Evolutionary conservation across 2,329 filamentous ascomycete genomes (phyloP).

Genomic region (Scytalidium lignicola): DNA sequence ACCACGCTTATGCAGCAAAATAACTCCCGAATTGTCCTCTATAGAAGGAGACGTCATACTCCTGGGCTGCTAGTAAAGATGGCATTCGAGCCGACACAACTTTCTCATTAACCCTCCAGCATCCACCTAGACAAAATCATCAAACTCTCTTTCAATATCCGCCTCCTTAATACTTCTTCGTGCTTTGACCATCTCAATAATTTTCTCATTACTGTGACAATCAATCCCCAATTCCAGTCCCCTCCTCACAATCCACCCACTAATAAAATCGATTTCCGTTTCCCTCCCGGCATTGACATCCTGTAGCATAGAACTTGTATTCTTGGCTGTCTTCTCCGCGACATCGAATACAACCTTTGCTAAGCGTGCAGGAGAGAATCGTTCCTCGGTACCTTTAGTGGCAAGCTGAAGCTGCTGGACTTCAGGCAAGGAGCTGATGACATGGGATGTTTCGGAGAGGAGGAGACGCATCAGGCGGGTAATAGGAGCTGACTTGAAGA

Average conservation of each 20-base stretch:
- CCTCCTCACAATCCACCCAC: slow-evolving; percentile 45
- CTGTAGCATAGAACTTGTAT: slow-evolving; percentile 59
- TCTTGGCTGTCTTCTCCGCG: slow-evolving; percentile 43
- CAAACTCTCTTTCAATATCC: slow-evolving; percentile 18
- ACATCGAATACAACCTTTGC: slow-evolving; percentile 41
- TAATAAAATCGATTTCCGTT: slow-evolving; percentile 55
- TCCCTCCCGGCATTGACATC: slow-evolving; percentile 45
- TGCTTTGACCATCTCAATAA: slow-evolving; percentile 40
- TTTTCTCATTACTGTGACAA: slow-evolving; percentile 33
- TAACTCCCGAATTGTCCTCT: too few relatives aligned
- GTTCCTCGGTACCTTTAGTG: background rate
- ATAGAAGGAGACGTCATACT: too few relatives aligned
- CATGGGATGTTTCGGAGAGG: slow-evolving; percentile 66
- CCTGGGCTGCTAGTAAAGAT: too few relatives aligned
- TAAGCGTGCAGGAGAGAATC: slow-evolving; percentile 26
- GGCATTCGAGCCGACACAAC: too few relatives aligned
- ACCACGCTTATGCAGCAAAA: too few relatives aligned
- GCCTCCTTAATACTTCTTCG: slow-evolving; percentile 27
- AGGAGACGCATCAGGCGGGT: slow-evolving; percentile 61
- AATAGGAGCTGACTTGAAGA: slow-evolving; percentile 57
- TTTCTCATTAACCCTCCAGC: too few relatives aligned
- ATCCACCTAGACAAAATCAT: too few relatives aligned
- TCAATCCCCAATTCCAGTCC: slow-evolving; percentile 23
- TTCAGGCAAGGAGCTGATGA: slow-evolving; percentile 49
- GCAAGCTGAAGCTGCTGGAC: slow-evolving; percentile 53